These are phyloP conservation scores for Naematelia aurantialba DNA, from an alignment of 768 basidiomycete species.

Conservation along the genomic window DNA sequence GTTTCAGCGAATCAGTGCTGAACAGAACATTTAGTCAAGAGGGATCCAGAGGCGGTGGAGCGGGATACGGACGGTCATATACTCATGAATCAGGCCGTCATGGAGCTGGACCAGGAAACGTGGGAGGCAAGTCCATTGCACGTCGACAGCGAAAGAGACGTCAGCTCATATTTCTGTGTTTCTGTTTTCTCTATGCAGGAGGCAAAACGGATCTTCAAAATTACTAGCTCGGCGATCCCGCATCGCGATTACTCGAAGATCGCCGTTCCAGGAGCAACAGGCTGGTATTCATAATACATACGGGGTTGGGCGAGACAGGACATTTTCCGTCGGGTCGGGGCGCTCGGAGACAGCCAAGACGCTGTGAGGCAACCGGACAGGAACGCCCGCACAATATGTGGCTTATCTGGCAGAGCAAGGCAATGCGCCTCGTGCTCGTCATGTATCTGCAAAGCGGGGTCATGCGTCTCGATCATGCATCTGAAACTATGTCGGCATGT, in stretches of 20 bases:
- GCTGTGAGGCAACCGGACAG: background rate
- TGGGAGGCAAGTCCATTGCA: constrained; percentile 64
- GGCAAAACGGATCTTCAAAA: constrained; percentile 81
- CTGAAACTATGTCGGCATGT: no score
- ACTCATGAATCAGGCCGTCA: constrained; percentile 66
- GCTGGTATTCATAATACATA: constrained; percentile 26
- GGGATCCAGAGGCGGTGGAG: background rate
- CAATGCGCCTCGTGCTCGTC: no score
- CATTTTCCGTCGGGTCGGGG: no score
- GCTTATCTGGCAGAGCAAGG: no score
- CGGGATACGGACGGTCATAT: background rate
- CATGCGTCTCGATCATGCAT: background rate
- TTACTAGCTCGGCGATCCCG: constrained; percentile 71
- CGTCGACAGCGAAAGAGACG: background rate
- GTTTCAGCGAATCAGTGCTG: background rate
- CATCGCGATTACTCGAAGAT: constrained; percentile 56
- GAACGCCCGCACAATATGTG: no score
- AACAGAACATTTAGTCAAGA: background rate
- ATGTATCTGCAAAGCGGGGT: constrained; percentile 1
- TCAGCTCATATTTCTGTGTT: background rate
- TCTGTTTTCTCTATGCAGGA: constrained; percentile 56
- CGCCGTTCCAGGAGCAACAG: constrained; percentile 7
- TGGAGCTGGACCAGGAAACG: constrained; percentile 84
- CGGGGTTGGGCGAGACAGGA: background rate
- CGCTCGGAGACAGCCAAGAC: background rate